Evolutionary conservation across 495 filamentous ascomycete species (phyloP).

Genomic region (Monascus purpureus): DNA sequence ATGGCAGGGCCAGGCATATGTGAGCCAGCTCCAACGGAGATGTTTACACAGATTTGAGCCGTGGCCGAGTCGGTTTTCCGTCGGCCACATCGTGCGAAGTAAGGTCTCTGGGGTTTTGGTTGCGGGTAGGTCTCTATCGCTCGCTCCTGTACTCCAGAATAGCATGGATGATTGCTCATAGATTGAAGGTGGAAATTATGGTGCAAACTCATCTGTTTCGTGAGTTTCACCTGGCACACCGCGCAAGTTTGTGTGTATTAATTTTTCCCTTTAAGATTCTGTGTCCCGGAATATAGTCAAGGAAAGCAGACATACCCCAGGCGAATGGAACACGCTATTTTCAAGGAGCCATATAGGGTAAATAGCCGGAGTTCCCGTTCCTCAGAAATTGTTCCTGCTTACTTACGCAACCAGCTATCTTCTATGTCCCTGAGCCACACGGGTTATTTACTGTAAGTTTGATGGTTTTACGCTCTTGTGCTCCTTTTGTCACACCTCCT

Average conservation of each 20-base stretch:
- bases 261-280: constrained; percentile 14
- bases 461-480: background rate
- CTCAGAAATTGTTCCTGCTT: too few relatives aligned
- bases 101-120: constrained; percentile 22
- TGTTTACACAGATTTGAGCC: constrained; percentile 22
- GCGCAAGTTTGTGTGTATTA: constrained; percentile 1
- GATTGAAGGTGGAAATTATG: constrained; percentile 16
- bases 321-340: constrained; percentile 23
- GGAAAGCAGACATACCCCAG: constrained; percentile 21
- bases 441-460: constrained; percentile 22
- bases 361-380: too few relatives aligned
- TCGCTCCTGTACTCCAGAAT: background rate
- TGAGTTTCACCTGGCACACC: constrained; percentile 8
- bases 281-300: constrained; percentile 23
- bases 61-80: constrained; percentile 16
- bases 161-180: background rate
- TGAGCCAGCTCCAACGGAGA: constrained; percentile 18
- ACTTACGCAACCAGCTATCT: too few relatives aligned
- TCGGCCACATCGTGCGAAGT: constrained; percentile 24
- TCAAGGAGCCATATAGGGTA: constrained; percentile 24
- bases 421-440: constrained; percentile 28
- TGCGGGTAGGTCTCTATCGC: constrained; percentile 14
- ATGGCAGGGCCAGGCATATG: constrained; percentile 16
- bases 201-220: constrained; percentile 21
- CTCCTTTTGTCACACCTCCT: constrained; percentile 2